Evolutionary conservation across 805 yeast genomes (phyloP).

Genomic region (Priceomyces medius): DNA sequence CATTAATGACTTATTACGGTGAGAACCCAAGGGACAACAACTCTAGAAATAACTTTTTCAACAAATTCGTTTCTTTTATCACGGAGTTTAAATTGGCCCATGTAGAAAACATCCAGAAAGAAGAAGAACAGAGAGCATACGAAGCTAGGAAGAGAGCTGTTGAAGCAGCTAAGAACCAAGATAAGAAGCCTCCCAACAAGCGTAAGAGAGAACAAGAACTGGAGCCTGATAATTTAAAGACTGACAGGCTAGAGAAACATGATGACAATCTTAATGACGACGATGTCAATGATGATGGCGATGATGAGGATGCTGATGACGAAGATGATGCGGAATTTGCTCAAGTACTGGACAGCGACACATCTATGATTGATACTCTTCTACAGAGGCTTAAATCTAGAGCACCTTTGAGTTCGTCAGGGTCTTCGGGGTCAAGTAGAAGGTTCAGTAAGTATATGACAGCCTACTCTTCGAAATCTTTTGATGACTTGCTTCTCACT

Average conservation of each 20-base stretch:
- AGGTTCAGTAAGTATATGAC: conserved; percentile 34
- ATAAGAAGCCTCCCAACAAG: neutral
- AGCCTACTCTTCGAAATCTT: conserved; percentile 29
- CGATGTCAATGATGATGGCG: conserved; percentile 7
- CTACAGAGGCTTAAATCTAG: conserved; percentile 32
- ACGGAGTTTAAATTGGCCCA: conserved; percentile 78
- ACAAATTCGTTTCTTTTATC: conserved; percentile 76
- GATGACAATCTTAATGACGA: neutral
- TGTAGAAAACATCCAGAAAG: conserved; percentile 72
- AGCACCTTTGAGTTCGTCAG: conserved; percentile 17
- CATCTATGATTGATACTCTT: conserved; percentile 28
- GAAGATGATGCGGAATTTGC: conserved; percentile 12
- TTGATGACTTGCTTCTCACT: conserved; percentile 18
- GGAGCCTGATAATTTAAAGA: neutral
- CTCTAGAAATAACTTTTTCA: conserved; percentile 69
- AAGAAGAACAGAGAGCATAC: conserved; percentile 65
- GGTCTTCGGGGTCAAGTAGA: conserved; percentile 15
- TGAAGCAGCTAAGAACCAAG: conserved; percentile 21
- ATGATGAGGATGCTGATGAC: conserved; percentile 14
- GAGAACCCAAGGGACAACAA: conserved; percentile 75
- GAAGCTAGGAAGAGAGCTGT: conserved; percentile 35
- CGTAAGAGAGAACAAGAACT: neutral
- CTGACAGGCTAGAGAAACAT: neutral
- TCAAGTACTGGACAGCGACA: conserved; percentile 7
- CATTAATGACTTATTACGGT: conserved; percentile 82